Base-by-base conservation (phyloP, 331 rosid genomes). In the Saraca asoca region DNA sequence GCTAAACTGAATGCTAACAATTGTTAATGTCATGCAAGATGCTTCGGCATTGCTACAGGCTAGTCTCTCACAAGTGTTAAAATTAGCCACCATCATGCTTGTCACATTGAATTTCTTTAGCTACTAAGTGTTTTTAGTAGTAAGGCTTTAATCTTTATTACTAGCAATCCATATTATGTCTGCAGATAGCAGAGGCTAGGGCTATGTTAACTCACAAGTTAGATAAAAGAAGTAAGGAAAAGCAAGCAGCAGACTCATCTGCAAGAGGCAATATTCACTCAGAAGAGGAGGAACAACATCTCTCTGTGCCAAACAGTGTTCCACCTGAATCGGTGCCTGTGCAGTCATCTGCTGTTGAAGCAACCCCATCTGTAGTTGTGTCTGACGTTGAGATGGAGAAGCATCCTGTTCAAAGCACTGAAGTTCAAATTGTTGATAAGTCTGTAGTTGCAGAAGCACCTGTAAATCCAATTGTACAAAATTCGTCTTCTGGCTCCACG, bases 121-220 rank as follows among this genome's bases (percentile, higher is more conserved):
- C 44, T 71, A 44, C 41, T 51, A 20, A 59, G 18, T 64, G 5
- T 48, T 15, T n/a, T 37, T 42, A 33, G 34, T 43, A 67, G 52
- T 8, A 43, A 3, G 41, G 18, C 18, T 24, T 20, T 45, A 16
- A 46, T 53, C 19, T 75, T 48, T 58, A n/a, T 67, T 49, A 65
- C 58, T 24, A 46, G 58, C 50, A 56, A 51, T 63, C 69, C 11
- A 9, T 65, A 51, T 38, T 68, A 16, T 68, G 51, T 69, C 20
- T 51, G 73, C 88, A 93, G 98, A 83, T 90, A 61, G 75, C 86
- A 51, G 96, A 93, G 70, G 95, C 91, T 50, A 81, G 94, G 81
- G 80, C 80, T 34, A 79, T 80, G 85, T 58, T 90, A 80, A 64
- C 90, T 51, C 85, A 84, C 15, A 82, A 74, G 46, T 78, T 87